phyloP scores from a whole-genome alignment of 2,329 filamentous ascomycete genomes.

The Sclerotinia subarctica region DNA sequence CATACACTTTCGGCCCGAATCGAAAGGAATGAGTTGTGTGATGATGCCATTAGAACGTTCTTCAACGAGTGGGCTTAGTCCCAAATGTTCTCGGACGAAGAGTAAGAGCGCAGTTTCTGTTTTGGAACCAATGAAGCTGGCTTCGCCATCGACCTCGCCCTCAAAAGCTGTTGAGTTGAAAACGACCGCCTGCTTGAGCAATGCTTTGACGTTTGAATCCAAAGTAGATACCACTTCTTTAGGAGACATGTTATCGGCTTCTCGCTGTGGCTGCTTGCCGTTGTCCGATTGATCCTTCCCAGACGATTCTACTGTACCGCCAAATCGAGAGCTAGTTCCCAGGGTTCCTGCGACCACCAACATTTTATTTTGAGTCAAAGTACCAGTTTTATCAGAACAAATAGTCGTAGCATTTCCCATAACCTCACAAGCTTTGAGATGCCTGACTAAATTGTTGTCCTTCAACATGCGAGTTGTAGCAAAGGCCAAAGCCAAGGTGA shows the following conservation, averaged over 20 bases:
- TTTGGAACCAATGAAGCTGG: constrained; percentile 69
- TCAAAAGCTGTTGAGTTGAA: constrained; percentile 71
- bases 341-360: constrained; percentile 71
- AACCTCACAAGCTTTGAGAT: constrained; percentile 65
- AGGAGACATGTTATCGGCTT: constrained; percentile 33
- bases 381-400: constrained; percentile 78
- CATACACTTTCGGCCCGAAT: constrained; percentile 61
- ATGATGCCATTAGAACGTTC: constrained; percentile 61
- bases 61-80: constrained; percentile 58
- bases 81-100: constrained; percentile 64
- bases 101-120: constrained; percentile 73
- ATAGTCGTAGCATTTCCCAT: constrained; percentile 73
- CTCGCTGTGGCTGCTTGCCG: constrained; percentile 30
- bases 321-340: constrained; percentile 56
- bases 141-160: constrained; percentile 56
- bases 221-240: constrained; percentile 37
- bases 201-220: constrained; percentile 30
- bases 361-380: constrained; percentile 72
- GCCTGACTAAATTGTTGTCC: constrained; percentile 67
- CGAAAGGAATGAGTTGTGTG: constrained; percentile 47
- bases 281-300: constrained; percentile 27
- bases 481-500: constrained; percentile 65
- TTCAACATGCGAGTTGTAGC: constrained; percentile 66
- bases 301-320: constrained; percentile 37
- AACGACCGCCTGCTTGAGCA: constrained; percentile 62